Base-by-base conservation (phyloP, 768 basidiomycete genomes). In the Hypsizygus marmoreus region DNA sequence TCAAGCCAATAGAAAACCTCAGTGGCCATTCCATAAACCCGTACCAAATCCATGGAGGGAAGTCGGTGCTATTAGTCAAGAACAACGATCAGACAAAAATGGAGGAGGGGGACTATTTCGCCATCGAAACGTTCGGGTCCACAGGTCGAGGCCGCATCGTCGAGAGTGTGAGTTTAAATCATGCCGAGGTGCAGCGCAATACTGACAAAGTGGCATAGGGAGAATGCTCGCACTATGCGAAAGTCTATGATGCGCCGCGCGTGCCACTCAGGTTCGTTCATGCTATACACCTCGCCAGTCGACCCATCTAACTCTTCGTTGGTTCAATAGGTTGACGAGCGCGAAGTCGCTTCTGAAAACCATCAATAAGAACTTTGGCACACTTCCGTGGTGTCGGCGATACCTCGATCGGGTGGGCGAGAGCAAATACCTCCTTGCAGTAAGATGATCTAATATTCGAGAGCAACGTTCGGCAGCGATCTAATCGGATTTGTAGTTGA, bases 61-160 rank as follows among this genome's bases (percentile, higher is more conserved):
- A 99, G 67, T 91, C 89, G 0, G 85, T 98, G 1, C 76, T 91
- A 26, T 80, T 98, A 34, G 90, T 97, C 34, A 91, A 88, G 64
- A 92, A 88, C 45, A 80, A 86, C 24, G 94, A 97, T 61, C 82
- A 86, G 50, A 91, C 88, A 11, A 95, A 91, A 70, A 99, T 99
- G 97, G 97, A 98, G 61, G 97, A 99, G 68, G 97, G 95, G 30
- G 97, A 98, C 59, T 97, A 98, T 62, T 99, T 91, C 64, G 97
- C 97, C 7, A 95, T 99, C 45, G 97, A 99, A 67, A 99, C 97
- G 1, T 99, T 99, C 64, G 97, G 97, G 9, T 91, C 89, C n/a
- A 98, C 95, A 0, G 95, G 97, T 12, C 77, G 87, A 31, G 97
- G 95, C 6, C 76, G 82, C 19, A 91, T 97, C 16, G 76, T 91